These are phyloP conservation scores for Sporothrix inflata DNA, from an alignment of 2,329 filamentous ascomycete genomes.

Conservation along the genomic window DNA sequence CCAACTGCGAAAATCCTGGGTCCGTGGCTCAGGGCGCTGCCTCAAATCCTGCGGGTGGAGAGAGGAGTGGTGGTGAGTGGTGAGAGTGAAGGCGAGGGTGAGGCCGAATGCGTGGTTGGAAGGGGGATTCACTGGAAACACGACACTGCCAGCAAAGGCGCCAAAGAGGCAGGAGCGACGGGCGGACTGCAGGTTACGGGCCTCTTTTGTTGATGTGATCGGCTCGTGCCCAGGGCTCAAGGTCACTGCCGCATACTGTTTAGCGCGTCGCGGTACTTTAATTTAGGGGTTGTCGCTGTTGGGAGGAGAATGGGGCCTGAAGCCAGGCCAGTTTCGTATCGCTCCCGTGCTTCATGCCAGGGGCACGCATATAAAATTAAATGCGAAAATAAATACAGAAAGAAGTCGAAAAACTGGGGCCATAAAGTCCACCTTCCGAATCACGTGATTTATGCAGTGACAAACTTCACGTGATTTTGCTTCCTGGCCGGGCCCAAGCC, in stretches of 20 bases:
- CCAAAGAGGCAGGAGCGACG: slow-evolving; percentile 19
- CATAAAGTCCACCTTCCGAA: neutral
- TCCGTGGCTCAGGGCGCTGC: slow-evolving; percentile 21
- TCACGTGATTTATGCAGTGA: slow-evolving; percentile 23
- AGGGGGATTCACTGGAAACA: slow-evolving; percentile 12
- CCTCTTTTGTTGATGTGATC: slow-evolving; percentile 24
- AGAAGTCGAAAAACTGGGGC: neutral
- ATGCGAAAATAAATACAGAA: slow-evolving; percentile 10
- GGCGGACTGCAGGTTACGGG: slow-evolving; percentile 7
- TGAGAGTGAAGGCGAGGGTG: slow-evolving; percentile 6
- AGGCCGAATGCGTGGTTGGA: neutral
- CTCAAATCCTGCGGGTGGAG: slow-evolving; percentile 12
- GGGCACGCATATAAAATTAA: slow-evolving; percentile 16
- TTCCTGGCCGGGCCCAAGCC: neutral
- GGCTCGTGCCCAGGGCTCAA: neutral
- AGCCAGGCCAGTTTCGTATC: slow-evolving; percentile 22
- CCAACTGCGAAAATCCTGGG: neutral
- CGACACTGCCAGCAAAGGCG: slow-evolving; percentile 2
- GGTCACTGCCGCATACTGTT: slow-evolving; percentile 22
- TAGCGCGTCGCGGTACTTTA: slow-evolving; percentile 26
- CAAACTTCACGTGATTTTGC: neutral
- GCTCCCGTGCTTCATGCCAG: slow-evolving; percentile 18
- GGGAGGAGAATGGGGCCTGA: slow-evolving; percentile 13
- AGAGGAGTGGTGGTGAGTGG: neutral
- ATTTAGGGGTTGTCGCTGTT: neutral